A percentile compares a stretch with the other conserved stretches of the same genome.
Conservation (phyloP, 768 basidiomycete genomes). For the Cystoderma amianthinum region DNA sequence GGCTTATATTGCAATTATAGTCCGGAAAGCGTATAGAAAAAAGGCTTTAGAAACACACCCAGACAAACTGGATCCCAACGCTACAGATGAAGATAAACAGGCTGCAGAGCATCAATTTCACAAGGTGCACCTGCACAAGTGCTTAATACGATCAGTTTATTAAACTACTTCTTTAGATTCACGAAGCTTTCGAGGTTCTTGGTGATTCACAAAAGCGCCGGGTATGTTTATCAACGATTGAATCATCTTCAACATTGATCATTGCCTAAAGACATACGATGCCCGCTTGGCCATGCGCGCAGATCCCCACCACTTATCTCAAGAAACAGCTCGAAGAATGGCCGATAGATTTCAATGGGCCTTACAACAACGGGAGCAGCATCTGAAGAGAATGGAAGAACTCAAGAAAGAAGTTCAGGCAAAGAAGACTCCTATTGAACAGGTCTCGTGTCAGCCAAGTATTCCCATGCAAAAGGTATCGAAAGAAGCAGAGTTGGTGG, state of each 20-base stretch:
- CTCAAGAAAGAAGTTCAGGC: slow-evolving; percentile 22
- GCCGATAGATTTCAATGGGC: slow-evolving; percentile 52
- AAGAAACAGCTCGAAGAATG: slow-evolving; percentile 32
- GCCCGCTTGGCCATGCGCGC: slow-evolving; percentile 24
- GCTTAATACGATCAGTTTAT: slow-evolving; percentile 6
- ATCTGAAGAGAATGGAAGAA: slow-evolving; percentile 41
- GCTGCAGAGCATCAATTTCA: slow-evolving; percentile 54
- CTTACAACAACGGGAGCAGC: slow-evolving; percentile 37
- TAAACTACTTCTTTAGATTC: slow-evolving; percentile 38
- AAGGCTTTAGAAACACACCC: slow-evolving; percentile 69
- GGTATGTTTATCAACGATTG: slow-evolving; percentile 23
- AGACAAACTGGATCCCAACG: slow-evolving; percentile 55
- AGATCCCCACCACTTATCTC: slow-evolving; percentile 20
- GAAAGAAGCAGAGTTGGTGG: slow-evolving; percentile 34
- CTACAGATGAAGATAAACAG: slow-evolving; percentile 43
- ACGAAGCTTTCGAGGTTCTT: slow-evolving; percentile 55
- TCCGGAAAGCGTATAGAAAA: slow-evolving; percentile 61
- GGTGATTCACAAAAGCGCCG: slow-evolving; percentile 48
- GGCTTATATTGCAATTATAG: slow-evolving; percentile 20
- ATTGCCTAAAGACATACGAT: slow-evolving; percentile 52
- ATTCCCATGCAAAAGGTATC: slow-evolving; percentile 16
- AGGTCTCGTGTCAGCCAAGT: slow-evolving; percentile 1
- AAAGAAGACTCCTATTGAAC: slow-evolving; percentile 13
- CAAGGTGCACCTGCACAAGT: slow-evolving; percentile 37
- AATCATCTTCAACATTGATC: not conserved